A percentile compares a stretch with the other conserved stretches of the same genome.
These are phyloP conservation scores for Domatiomyces catenatus DNA, from an alignment of 2,329 filamentous ascomycete genomes.

Conservation along the genomic window DNA sequence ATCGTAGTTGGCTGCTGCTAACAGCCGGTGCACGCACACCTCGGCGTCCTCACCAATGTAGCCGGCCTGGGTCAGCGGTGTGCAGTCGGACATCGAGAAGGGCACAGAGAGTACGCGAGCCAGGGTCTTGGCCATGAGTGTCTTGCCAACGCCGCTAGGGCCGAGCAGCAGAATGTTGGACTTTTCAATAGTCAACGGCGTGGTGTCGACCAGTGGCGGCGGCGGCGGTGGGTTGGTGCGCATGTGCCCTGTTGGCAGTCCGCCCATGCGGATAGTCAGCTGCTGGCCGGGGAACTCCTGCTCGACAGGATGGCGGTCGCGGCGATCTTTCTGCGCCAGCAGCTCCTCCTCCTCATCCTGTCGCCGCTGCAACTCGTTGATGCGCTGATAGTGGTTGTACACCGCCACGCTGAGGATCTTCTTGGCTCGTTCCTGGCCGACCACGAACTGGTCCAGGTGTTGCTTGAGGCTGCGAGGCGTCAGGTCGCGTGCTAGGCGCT, in stretches of 20 bases:
- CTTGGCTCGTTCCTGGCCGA: constrained; percentile 84
- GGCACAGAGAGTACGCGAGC: constrained; percentile 88
- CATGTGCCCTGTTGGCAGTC: background rate
- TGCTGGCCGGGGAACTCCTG: constrained; percentile 52
- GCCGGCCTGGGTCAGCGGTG: constrained; percentile 86
- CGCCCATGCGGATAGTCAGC: constrained; percentile 29
- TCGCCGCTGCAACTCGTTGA: constrained; percentile 58
- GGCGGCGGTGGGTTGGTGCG: background rate
- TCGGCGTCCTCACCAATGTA: constrained; percentile 99
- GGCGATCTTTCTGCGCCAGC: constrained; percentile 53
- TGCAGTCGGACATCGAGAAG: constrained; percentile 90
- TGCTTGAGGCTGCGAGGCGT: constrained; percentile 61
- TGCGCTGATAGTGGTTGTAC: constrained; percentile 89
- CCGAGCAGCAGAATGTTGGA: constrained; percentile 85
- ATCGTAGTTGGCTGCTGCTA: constrained; percentile 83
- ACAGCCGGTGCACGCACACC: constrained; percentile 74
- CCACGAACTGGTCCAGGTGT: constrained; percentile 87
- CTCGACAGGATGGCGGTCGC: constrained; percentile 65
- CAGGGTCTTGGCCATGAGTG: constrained; percentile 76
- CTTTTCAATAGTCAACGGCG: constrained; percentile 70
- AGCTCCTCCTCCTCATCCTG: constrained; percentile 66
- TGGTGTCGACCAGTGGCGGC: constrained; percentile 37
- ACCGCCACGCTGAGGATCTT: constrained; percentile 85
- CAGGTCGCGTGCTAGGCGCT: constrained; percentile 39
- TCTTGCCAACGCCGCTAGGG: constrained; percentile 91